A percentile compares a stretch with the other conserved stretches of the same genome.
Conservation (phyloP, 108 stramenopile species). For the Pseudonitzschia multistriata region DNA sequence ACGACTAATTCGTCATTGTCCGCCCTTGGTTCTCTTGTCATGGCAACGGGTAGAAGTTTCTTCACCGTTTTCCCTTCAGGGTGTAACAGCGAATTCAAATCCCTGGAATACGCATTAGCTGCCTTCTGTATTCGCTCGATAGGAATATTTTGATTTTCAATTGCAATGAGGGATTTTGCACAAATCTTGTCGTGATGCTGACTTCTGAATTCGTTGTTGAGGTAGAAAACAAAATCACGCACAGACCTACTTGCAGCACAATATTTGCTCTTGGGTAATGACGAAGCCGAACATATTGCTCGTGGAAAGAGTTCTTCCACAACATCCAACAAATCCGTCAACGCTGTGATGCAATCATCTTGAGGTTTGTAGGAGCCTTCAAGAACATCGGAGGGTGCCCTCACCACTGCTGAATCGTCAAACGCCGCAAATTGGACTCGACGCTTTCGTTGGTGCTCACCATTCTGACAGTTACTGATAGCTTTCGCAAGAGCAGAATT, state of each 20-base stretch:
- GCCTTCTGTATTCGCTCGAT: slow-evolving; percentile 23
- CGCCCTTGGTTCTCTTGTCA: not conserved
- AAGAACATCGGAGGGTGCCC: slow-evolving; percentile 31
- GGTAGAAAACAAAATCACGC: slow-evolving; percentile 15
- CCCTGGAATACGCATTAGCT: slow-evolving; percentile 19
- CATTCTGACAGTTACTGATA: not conserved
- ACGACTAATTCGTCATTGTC: not conserved
- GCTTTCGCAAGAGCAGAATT: not conserved
- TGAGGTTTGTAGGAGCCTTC: slow-evolving; percentile 24
- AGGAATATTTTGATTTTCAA: slow-evolving; percentile 15
- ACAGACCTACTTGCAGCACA: not conserved
- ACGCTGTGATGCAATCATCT: slow-evolving; percentile 7
- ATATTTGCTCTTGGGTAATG: not conserved
- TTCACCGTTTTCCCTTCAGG: not conserved
- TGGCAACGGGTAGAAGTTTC: not conserved
- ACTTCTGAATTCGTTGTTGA: slow-evolving; percentile 7
- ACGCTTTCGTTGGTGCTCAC: not conserved
- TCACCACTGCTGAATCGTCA: slow-evolving; percentile 27
- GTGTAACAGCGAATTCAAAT: slow-evolving; percentile 14
- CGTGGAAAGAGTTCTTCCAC: not conserved
- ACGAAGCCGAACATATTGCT: not conserved
- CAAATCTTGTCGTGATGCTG: slow-evolving; percentile 7
- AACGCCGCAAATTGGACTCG: slow-evolving; percentile 38
- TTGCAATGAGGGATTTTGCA: slow-evolving; percentile 8
- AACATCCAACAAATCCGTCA: slow-evolving; percentile 8